Evolutionary conservation across 176 grass and related monocot genomes (phyloP).

Genomic region (Lolium rigidum): DNA sequence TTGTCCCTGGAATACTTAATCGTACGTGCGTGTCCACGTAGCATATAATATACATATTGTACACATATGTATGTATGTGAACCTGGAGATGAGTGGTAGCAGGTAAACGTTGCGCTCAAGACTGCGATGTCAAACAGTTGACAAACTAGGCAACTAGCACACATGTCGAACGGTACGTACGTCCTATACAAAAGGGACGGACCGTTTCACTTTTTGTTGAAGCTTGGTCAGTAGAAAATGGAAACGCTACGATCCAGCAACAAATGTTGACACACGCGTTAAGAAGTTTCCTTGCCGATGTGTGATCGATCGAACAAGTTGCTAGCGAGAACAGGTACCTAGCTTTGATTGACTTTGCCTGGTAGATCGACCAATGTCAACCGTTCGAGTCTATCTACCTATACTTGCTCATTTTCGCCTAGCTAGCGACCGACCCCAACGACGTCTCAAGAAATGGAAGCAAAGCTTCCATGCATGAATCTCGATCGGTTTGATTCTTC

Average conservation of each 20-base stretch:
- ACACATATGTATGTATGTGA: not conserved
- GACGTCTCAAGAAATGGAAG: not conserved
- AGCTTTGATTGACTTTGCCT: not conserved
- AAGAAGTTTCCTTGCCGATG: not conserved
- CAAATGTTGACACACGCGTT: slow-evolving; percentile 10
- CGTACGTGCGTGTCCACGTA: not conserved
- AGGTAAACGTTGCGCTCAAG: slow-evolving; percentile 44
- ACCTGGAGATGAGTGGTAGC: slow-evolving; percentile 11
- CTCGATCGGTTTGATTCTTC: not conserved
- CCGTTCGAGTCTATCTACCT: not conserved
- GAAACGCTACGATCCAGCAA: not conserved
- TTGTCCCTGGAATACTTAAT: not conserved
- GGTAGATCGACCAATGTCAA: slow-evolving; percentile 7
- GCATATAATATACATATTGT: not conserved
- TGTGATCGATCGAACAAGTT: not conserved
- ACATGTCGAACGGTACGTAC: not conserved
- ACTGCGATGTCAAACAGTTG: slow-evolving; percentile 38
- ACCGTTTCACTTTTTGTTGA: too few relatives aligned
- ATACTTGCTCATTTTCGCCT: not conserved
- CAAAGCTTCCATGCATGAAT: not conserved
- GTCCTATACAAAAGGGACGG: too few relatives aligned
- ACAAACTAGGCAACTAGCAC: not conserved
- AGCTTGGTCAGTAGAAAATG: too few relatives aligned
- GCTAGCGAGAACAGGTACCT: not conserved
- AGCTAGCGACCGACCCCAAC: not conserved